Evolutionary conservation across 345 rosid species (phyloP), one percentile per base, ranked within the genome.

Genomic region (Salix purpurea): DNA sequence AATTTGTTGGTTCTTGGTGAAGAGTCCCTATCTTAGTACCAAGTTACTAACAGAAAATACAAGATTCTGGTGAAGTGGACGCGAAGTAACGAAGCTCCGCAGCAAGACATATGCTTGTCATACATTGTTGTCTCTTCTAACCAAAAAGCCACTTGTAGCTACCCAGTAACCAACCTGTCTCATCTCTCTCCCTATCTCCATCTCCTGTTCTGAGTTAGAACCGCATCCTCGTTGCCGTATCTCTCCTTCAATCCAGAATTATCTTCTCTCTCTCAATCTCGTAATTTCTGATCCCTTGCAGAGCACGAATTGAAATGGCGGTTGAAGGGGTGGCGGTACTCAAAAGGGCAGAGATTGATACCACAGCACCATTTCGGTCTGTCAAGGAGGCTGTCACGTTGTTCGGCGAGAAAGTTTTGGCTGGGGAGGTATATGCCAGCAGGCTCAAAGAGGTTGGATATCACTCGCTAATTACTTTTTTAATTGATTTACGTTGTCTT

Each of bases 351-450:
- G 98, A 90, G 80, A 90, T 94, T 1, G 97, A 94, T 64, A 90
- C 94, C 1, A 77, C 79, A 46, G 87, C 92, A 23, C 97, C 98
- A 0, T 94, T 94, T 82, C 87, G 81, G 70, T 91, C 94, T 2
- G 94, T 94, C 34, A 90, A 83, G 81, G 98, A 93, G 76, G 98
- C 98, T 0, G 94, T 93, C 8, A 78, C 94, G 18, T 74, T 94
- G 86, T 92, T 94, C 67, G 97, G 98, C 0, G 94, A 94, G 74
- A 91, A 84, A 81, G 90, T 89, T 77, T 78, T 91, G 60, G 91
- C 91, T 4, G 85, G 82, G 44, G 92, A 94, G 77, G 79, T 88
- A 60, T 90, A 84, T 69, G 77, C 91, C 74, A 83, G 74, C 81
- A 91, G 86, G 87, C 88, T 87, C 83, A 87, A 85, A 81, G 86